Evolutionary conservation across 1,284 basidiomycete genomes (phyloP), one percentile per base, ranked within the genome.

Genomic region (Athelia psychrophila): DNA sequence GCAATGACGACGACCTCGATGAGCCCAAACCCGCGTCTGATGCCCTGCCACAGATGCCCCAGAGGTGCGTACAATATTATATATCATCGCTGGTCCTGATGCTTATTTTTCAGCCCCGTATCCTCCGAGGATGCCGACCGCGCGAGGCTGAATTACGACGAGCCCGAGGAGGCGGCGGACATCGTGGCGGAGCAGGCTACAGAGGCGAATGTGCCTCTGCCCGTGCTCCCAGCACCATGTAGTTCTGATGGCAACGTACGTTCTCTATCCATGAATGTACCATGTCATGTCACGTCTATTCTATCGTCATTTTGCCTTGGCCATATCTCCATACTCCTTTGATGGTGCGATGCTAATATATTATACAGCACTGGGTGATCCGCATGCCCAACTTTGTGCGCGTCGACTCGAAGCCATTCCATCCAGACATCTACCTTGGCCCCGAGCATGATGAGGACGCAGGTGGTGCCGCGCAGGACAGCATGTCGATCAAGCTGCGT

Each of bases 321-420:
- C 18, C 50, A 52, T 44, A 47, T 46, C 12, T 47, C 20, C 27
- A 46, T 47, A 25, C 35, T 54, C 22, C 12, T 49, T 15, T 23
- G 27, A 44, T 47, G 38, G n/a, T 16, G 5, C 5, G 6, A 18
- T 32, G 24, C 51, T 61, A 20, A 57, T 30, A 10, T 3, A 24
- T 36, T 50, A 42, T 49, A 47, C 61, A 92, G 90, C 82, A 84
- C 58, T 93, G 89, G 88, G 85, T 91, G 50, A 81, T 91, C 52
- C 81, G 87, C 44, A 82, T 93, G 69, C 92, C 92, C 16, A 92
- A 90, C 65, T 93, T 89, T 61, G 81, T 95, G 47, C 84, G 85
- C 63, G 78, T 94, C 47, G 88, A 93, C 62, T 80, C 89, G 2
- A 87, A 88, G 56, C 89, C 92, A 1, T 95, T 91, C 64, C 86